These are phyloP conservation scores for Scedosporium apiospermum DNA, from an alignment of 2,329 filamentous ascomycete species.

Conservation along the genomic window DNA sequence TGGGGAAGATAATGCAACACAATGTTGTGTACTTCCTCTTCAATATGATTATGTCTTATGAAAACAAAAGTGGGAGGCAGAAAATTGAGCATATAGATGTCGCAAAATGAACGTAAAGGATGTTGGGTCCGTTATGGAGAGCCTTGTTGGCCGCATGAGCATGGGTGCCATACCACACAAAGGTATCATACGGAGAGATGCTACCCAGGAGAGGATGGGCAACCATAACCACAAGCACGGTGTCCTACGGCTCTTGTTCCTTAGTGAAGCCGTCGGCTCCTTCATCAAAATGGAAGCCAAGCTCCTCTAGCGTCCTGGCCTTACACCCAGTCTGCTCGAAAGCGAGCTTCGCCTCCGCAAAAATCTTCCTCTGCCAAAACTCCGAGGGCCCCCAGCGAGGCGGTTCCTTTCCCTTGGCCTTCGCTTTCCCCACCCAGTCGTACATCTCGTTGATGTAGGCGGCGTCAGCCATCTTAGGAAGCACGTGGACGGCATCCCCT, in stretches of 20 bases:
- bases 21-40: too few relatives aligned
- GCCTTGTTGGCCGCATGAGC: too few relatives aligned
- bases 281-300: constrained; percentile 48
- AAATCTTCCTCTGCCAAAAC: constrained; percentile 62
- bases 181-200: too few relatives aligned
- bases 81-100: too few relatives aligned
- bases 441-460: constrained; percentile 61
- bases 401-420: constrained; percentile 52
- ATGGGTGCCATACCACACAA: too few relatives aligned
- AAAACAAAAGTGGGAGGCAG: too few relatives aligned
- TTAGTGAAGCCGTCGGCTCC: neutral
- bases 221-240: neutral
- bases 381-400: constrained; percentile 62
- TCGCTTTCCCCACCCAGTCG: constrained; percentile 47
- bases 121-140: too few relatives aligned
- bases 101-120: too few relatives aligned
- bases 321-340: constrained; percentile 58
- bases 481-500: constrained; percentile 36
- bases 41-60: too few relatives aligned
- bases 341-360: constrained; percentile 58
- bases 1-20: too few relatives aligned
- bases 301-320: constrained; percentile 57
- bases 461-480: constrained; percentile 50
- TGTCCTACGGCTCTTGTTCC: constrained; percentile 1
- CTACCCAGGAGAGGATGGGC: too few relatives aligned